phyloP scores from a whole-genome alignment of 805 yeast genomes.

The Saccharomycopsis fermentans region DNA sequence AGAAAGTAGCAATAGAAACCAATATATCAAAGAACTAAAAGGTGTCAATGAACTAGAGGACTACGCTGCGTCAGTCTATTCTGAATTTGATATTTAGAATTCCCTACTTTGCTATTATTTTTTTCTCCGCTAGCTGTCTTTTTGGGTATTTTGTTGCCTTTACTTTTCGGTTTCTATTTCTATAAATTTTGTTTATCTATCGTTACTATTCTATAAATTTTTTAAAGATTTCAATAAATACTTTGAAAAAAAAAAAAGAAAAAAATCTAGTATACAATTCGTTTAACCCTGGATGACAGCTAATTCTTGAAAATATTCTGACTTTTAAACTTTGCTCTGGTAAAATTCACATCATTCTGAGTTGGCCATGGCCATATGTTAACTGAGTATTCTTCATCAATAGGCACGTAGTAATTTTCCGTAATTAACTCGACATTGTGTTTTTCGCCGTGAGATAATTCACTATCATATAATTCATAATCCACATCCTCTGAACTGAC shows the following conservation, averaged over 20 bases:
- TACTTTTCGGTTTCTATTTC: not conserved
- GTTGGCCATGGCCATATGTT: conserved; percentile 19
- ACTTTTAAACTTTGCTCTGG: not conserved
- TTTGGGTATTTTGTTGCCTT: no score
- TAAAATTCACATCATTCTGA: conserved; percentile 5
- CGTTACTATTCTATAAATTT: not conserved
- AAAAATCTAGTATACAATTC: not conserved
- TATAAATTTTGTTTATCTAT: not conserved
- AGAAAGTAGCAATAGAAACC: conserved; percentile 34
- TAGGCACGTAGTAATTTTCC: conserved; percentile 2
- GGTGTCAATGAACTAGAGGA: conserved; percentile 63
- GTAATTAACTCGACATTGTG: not conserved
- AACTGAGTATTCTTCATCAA: conserved; percentile 8
- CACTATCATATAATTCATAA: not conserved
- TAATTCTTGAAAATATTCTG: not conserved
- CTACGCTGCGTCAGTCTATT: conserved; percentile 81
- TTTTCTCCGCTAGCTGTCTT: not conserved
- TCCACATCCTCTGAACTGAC: not conserved
- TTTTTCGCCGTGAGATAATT: not conserved
- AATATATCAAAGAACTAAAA: conserved; percentile 37
- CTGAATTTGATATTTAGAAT: conserved; percentile 42
- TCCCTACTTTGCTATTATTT: not conserved
- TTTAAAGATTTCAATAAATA: not conserved
- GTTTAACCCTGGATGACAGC: not conserved
- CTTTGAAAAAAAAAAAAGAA: not conserved